Conservation (phyloP, 202 grass and related monocot species). For the Zizania palustris region DNA sequence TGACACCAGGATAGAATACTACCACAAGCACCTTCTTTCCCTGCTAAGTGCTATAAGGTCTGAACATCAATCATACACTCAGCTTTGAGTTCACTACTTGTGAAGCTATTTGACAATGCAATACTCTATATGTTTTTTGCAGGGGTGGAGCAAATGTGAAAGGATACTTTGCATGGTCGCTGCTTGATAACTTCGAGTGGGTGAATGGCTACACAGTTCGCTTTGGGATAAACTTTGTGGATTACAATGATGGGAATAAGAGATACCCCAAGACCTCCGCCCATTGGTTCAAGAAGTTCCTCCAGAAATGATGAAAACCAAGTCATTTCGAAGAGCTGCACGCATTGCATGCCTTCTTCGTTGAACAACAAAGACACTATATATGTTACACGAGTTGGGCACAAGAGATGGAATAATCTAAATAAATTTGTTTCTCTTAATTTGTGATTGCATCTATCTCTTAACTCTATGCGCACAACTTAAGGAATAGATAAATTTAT, state of each 20-base stretch:
- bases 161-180: conserved; percentile 79
- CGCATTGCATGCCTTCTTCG: neutral
- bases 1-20: conserved; percentile 46
- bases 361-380: neutral
- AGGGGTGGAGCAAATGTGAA: conserved; percentile 68
- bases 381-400: no score
- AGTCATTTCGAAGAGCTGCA: neutral
- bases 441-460: no score
- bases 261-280: conserved; percentile 60
- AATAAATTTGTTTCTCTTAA: no score
- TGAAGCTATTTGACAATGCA: neutral
- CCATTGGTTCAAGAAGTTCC: conserved; percentile 62
- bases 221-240: conserved; percentile 67
- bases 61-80: neutral
- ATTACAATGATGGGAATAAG: conserved; percentile 53
- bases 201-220: conserved; percentile 49
- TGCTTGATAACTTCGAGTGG: conserved; percentile 83
- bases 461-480: no score
- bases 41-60: conserved; percentile 55
- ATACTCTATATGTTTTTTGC: neutral
- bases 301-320: conserved; percentile 25
- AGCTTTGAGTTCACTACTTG: no score
- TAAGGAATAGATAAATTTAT: no score
- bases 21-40: conserved; percentile 50
- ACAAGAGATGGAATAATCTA: no score